phyloP scores from a whole-genome alignment of 345 rosid genomes.

The Gossypium ekmanianum region DNA sequence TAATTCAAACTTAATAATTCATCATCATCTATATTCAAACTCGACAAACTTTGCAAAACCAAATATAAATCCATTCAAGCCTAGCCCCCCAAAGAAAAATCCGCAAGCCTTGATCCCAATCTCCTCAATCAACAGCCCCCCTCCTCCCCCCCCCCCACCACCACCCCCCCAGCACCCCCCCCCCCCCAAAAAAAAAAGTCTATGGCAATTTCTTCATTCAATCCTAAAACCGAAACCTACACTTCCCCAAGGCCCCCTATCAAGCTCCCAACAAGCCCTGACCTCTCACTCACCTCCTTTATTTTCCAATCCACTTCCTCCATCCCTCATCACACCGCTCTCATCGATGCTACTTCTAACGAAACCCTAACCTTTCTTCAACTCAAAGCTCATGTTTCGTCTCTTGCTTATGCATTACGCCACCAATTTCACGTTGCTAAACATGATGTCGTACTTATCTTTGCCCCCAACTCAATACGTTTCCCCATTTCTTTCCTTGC shows the following conservation, averaged over 20 bases:
- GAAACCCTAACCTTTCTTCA: conserved; percentile 32
- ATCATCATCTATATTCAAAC: not conserved
- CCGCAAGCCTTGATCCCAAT: not conserved
- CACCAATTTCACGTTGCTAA: conserved; percentile 25
- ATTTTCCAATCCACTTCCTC: conserved; percentile 29
- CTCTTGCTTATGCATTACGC: conserved; percentile 30
- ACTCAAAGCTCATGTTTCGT: conserved; percentile 29
- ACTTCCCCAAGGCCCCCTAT: conserved; percentile 31
- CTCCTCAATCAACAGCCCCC: not conserved
- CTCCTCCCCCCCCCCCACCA: not conserved
- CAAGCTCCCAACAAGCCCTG: conserved; percentile 28
- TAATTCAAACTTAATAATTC: no score
- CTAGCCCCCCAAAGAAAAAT: not conserved
- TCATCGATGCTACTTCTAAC: conserved; percentile 31
- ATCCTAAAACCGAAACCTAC: conserved; percentile 25
- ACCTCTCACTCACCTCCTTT: conserved; percentile 31
- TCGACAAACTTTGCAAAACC: not conserved
- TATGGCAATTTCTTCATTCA: conserved; percentile 17
- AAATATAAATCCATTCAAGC: not conserved
- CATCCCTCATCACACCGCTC: conserved; percentile 31
- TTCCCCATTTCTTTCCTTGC: conserved; percentile 39
- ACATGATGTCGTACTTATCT: conserved; percentile 35
- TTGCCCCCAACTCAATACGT: conserved; percentile 40
- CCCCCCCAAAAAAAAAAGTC: not conserved
- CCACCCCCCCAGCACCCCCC: no score